Conservation (phyloP, 768 basidiomycete species). For the Tricholoma hemisulphureum region DNA sequence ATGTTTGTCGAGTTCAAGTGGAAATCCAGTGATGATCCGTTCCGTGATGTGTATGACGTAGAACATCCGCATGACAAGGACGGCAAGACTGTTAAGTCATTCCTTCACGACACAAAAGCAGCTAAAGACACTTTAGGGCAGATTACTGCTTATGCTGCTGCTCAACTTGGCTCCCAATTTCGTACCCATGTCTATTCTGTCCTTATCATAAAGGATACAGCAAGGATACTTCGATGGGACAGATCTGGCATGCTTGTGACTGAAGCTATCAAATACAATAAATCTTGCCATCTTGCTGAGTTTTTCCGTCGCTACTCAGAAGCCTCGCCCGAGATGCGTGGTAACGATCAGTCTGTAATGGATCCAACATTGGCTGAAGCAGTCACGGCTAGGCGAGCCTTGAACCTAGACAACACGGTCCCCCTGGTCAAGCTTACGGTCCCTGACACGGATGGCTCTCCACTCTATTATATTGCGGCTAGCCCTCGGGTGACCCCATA, state of each 20-base stretch:
- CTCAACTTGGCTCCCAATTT: constrained; percentile 17
- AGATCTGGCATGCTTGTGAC: too few species aligned
- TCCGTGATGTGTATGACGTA: neutral
- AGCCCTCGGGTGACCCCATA: neutral
- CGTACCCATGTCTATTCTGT: constrained; percentile 13
- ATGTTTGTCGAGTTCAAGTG: neutral
- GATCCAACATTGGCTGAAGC: too few species aligned
- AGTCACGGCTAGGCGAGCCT: too few species aligned
- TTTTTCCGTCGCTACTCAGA: too few species aligned
- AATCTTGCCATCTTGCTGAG: too few species aligned
- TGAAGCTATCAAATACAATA: too few species aligned
- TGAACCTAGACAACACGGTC: too few species aligned
- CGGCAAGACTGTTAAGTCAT: neutral
- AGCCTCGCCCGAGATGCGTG: too few species aligned
- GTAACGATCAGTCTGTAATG: too few species aligned
- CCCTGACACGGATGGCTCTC: too few species aligned
- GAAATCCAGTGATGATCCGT: neutral
- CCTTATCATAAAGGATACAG: constrained; percentile 7
- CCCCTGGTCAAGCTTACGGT: too few species aligned
- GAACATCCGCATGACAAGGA: neutral
- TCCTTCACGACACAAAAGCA: neutral
- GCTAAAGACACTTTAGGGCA: constrained; percentile 18
- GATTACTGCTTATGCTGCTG: constrained; percentile 17
- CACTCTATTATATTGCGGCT: too few species aligned
- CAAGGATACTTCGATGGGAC: constrained; percentile 11